These are phyloP conservation scores for Talaromyces sp. DNA, from an alignment of 2,329 filamentous ascomycete species.

Conservation along the genomic window DNA sequence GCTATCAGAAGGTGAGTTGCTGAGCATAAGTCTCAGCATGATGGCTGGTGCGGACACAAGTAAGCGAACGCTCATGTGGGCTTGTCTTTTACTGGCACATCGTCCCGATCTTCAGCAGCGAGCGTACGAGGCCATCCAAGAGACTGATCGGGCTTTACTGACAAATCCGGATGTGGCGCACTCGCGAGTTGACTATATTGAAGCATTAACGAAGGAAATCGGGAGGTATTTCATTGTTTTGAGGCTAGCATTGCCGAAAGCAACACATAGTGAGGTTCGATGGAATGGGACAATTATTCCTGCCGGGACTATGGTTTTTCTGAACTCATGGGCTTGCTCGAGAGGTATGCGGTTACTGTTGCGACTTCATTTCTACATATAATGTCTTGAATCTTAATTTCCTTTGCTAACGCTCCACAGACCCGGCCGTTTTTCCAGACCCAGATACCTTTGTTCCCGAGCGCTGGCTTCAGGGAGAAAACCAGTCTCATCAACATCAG, in stretches of 20 bases:
- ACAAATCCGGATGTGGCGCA: not conserved
- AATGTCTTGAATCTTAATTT: not conserved
- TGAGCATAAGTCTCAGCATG: slow-evolving; percentile 18
- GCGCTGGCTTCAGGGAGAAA: not conserved
- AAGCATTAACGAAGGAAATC: not conserved
- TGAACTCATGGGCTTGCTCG: not conserved
- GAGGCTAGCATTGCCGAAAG: not conserved
- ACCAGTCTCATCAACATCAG: not conserved
- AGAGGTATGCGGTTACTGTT: not conserved
- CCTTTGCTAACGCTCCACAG: not conserved
- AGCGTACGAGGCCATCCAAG: not conserved
- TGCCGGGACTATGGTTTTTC: not conserved
- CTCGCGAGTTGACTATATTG: not conserved
- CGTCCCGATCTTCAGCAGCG: slow-evolving; percentile 13
- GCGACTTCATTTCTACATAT: not conserved
- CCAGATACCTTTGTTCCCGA: not conserved
- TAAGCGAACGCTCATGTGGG: slow-evolving; percentile 12
- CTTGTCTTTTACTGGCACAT: slow-evolving; percentile 13
- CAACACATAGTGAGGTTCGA: not conserved
- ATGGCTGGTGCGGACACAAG: slow-evolving; percentile 16
- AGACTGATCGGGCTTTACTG: not conserved
- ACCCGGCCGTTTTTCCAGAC: not conserved
- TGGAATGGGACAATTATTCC: not conserved
- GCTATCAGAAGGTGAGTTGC: slow-evolving; percentile 6
- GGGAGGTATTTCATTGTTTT: not conserved